Percentiles rank a stretch among this genome's conserved stretches.
Conservation (phyloP, 257 asterid species). For the Nicotiana attenuata region DNA sequence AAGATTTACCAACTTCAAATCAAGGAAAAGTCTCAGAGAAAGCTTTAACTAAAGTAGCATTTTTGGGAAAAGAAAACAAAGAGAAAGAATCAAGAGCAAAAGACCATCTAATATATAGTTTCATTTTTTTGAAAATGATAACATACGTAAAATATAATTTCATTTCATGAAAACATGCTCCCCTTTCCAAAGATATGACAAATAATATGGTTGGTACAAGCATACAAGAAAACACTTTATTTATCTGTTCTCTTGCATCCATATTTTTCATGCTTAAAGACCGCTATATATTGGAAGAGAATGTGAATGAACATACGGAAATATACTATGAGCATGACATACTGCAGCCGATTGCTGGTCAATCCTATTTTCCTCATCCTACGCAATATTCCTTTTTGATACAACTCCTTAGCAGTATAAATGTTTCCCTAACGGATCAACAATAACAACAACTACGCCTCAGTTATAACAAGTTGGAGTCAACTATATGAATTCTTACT, state of each 20-base stretch:
- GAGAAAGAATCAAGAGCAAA: not conserved
- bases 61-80: not conserved
- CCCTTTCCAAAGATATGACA: not conserved
- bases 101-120: not conserved
- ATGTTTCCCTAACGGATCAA: not conserved
- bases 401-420: not conserved
- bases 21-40: slow-evolving; percentile 1
- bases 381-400: not conserved
- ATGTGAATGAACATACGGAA: not conserved
- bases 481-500: too few relatives aligned
- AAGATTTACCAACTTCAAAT: not conserved
- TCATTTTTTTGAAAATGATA: too few relatives aligned
- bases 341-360: not conserved
- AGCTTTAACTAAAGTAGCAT: not conserved
- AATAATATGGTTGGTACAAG: not conserved
- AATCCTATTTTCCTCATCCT: not conserved
- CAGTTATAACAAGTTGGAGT: too few relatives aligned
- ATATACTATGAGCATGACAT: not conserved
- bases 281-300: not conserved
- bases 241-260: not conserved
- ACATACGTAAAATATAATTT: not conserved
- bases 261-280: not conserved
- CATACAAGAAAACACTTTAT: not conserved
- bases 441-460: too few relatives aligned
- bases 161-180: not conserved